phyloP scores from a whole-genome alignment of 2,329 filamentous ascomycete genomes.

The Ophiostoma ips region DNA sequence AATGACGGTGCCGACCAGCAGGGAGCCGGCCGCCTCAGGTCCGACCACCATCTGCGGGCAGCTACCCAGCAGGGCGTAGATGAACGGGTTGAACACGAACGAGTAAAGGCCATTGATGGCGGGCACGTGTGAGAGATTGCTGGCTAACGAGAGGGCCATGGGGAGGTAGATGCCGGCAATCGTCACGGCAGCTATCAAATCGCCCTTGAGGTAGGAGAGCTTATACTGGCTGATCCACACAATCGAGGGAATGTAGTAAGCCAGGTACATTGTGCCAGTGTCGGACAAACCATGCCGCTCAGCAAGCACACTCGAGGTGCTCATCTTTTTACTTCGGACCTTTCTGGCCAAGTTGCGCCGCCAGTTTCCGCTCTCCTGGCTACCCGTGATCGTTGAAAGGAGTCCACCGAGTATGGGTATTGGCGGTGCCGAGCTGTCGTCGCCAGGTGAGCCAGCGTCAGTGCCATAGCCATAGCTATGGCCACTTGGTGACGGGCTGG shows the following conservation, averaged over 20 bases:
- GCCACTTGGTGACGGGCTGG: conserved; percentile 29
- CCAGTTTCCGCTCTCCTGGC: conserved; percentile 28
- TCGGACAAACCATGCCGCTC: conserved; percentile 61
- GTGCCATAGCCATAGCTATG: conserved; percentile 19
- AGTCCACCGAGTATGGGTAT: conserved; percentile 26
- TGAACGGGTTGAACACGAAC: conserved; percentile 81
- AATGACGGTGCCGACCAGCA: conserved; percentile 79
- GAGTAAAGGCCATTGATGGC: conserved; percentile 89
- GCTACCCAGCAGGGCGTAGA: conserved; percentile 84
- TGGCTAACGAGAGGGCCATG: conserved; percentile 86
- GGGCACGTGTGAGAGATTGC: conserved; percentile 83
- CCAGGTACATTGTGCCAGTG: conserved; percentile 66
- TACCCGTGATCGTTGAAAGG: conserved; percentile 24
- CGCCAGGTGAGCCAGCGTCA: conserved; percentile 21
- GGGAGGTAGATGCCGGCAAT: conserved; percentile 98
- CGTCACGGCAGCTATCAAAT: conserved; percentile 79
- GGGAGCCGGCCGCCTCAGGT: conserved; percentile 83
- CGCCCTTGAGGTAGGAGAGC: conserved; percentile 68
- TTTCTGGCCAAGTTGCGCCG: conserved; percentile 29
- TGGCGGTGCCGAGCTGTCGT: conserved; percentile 20
- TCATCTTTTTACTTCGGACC: conserved; percentile 44
- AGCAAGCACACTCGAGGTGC: conserved; percentile 57
- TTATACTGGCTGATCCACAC: conserved; percentile 85
- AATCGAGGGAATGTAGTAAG: conserved; percentile 84
- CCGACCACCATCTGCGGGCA: conserved; percentile 90